Conservation (phyloP, 306 rosid species). For the Fagus sylvatica region DNA sequence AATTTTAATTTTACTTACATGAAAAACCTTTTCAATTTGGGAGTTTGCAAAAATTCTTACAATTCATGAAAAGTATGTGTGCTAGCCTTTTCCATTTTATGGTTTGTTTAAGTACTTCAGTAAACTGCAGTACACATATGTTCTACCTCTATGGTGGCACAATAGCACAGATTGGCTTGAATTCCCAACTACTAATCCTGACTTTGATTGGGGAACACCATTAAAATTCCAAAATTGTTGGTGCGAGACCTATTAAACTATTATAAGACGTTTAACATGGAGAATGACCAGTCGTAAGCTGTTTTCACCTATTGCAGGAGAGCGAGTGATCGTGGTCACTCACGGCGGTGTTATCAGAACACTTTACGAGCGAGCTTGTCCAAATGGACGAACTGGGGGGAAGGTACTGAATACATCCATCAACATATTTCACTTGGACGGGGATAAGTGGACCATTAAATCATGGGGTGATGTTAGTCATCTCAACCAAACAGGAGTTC, state of each 20-base stretch:
- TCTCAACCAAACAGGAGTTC: slow-evolving; percentile 56
- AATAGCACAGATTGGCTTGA: slow-evolving; percentile 4
- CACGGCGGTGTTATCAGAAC: slow-evolving; percentile 80
- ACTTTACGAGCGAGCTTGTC: slow-evolving; percentile 54
- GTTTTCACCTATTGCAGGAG: slow-evolving; percentile 48
- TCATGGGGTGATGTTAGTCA: slow-evolving; percentile 82
- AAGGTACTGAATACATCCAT: slow-evolving; percentile 70
- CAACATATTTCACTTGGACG: slow-evolving; percentile 65
- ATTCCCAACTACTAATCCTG: neutral
- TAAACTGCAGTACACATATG: neutral
- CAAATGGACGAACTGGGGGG: slow-evolving; percentile 36
- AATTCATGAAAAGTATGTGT: neutral
- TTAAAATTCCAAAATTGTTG: neutral
- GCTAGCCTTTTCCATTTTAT: neutral
- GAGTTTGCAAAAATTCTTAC: neutral
- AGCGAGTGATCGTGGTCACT: slow-evolving; percentile 63
- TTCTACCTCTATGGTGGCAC: neutral
- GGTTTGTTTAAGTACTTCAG: neutral
- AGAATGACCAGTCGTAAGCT: neutral
- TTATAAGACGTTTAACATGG: neutral
- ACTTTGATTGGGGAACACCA: neutral
- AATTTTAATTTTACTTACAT: neutral
- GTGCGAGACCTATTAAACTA: neutral
- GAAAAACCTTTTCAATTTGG: neutral
- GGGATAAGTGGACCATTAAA: slow-evolving; percentile 59